Percentiles rank a stretch among this genome's conserved stretches.
phyloP scores from a whole-genome alignment of 1,284 basidiomycete species.

The Leccinum proximum region DNA sequence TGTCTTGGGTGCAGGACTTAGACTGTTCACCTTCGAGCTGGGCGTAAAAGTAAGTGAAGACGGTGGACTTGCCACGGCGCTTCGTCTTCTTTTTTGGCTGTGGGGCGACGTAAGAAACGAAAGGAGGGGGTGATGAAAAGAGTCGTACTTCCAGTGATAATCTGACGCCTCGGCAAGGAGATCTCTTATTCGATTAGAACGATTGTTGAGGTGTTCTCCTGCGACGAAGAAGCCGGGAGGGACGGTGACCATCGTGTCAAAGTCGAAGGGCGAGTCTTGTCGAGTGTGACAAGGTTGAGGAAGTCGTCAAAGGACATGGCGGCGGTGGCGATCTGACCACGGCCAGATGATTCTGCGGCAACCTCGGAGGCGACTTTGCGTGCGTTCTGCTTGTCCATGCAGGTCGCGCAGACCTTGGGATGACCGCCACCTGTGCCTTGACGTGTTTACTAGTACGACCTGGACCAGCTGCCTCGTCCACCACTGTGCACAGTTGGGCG shows the following conservation, averaged over 20 bases:
- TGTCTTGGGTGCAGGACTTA: constrained; percentile 29
- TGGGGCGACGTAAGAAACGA: background rate
- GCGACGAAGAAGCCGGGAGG: constrained; percentile 29
- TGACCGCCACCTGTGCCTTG: constrained; percentile 30
- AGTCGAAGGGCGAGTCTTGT: constrained; percentile 32
- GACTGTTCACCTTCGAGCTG: constrained; percentile 33
- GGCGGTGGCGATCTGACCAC: constrained; percentile 33
- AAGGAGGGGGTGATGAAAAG: background rate
- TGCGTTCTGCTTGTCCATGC: constrained; percentile 33
- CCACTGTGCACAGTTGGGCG: too few relatives aligned
- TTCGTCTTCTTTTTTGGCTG: constrained; percentile 36
- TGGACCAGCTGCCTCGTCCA: too few relatives aligned
- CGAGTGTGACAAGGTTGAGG: constrained; percentile 29
- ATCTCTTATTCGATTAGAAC: constrained; percentile 33
- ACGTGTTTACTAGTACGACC: too few relatives aligned
- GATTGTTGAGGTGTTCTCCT: constrained; percentile 33
- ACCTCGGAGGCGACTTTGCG: constrained; percentile 31
- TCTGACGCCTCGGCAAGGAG: constrained; percentile 33
- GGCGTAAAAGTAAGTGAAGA: constrained; percentile 34
- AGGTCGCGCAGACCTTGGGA: constrained; percentile 30
- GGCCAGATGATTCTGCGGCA: constrained; percentile 28
- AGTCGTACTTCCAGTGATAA: constrained; percentile 33
- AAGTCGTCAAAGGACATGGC: constrained; percentile 33
- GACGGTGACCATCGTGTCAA: constrained; percentile 33
- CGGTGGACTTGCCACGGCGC: constrained; percentile 31